Conservation (phyloP, 352 stramenopile genomes). For the Pythium monospermum region DNA sequence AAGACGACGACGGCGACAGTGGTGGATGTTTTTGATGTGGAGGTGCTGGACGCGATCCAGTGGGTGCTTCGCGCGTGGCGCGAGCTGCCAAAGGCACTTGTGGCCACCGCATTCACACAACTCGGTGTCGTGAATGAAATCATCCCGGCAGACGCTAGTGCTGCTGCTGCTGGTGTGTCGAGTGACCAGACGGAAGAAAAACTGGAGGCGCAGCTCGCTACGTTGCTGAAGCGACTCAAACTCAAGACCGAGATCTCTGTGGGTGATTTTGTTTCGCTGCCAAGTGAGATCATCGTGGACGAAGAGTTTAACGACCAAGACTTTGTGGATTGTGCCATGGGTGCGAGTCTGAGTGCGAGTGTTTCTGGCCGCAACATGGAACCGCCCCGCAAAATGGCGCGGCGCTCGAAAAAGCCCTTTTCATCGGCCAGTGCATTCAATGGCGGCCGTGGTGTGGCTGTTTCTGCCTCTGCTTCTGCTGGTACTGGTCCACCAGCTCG, state of each 20-base stretch:
- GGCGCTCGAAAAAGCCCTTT: constrained; percentile 14
- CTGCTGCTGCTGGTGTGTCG: not conserved
- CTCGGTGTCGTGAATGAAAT: constrained; percentile 27
- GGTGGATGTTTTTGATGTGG: constrained; percentile 36
- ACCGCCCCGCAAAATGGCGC: constrained; percentile 20
- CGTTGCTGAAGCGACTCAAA: constrained; percentile 48
- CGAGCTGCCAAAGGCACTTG: constrained; percentile 40
- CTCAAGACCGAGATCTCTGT: constrained; percentile 37
- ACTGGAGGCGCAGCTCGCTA: constrained; percentile 51
- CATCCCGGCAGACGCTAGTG: constrained; percentile 7
- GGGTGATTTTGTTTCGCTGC: constrained; percentile 45
- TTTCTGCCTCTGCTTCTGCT: constrained; percentile 17
- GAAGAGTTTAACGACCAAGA: constrained; percentile 59
- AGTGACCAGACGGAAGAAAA: constrained; percentile 29
- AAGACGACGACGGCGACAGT: not conserved
- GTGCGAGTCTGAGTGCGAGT: constrained; percentile 32
- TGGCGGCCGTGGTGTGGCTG: constrained; percentile 21
- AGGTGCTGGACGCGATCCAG: constrained; percentile 46
- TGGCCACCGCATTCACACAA: constrained; percentile 42
- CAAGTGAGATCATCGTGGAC: constrained; percentile 40
- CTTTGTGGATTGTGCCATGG: constrained; percentile 57
- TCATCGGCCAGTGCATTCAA: constrained; percentile 17
- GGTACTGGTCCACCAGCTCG: too few relatives aligned
- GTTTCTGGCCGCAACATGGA: constrained; percentile 31
- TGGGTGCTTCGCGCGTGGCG: constrained; percentile 54